These are phyloP conservation scores for Arthroderma sp. DNA, from an alignment of 2,329 filamentous ascomycete species.

Conservation along the genomic window DNA sequence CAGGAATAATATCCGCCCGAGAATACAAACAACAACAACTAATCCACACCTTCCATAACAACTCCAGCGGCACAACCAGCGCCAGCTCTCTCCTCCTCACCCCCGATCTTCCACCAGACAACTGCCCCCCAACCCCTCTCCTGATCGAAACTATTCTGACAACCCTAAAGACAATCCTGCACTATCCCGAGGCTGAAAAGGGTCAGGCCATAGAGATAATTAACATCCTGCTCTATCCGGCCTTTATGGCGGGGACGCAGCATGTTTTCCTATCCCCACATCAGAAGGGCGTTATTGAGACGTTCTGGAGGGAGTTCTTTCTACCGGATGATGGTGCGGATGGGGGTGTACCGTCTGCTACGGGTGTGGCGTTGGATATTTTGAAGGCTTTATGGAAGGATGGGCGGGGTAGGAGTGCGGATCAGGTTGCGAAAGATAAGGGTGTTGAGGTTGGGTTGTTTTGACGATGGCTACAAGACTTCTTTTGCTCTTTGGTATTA, in stretches of 20 bases:
- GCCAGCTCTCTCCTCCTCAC: not conserved
- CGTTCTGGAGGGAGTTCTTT: slow-evolving; percentile 6
- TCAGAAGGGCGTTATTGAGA: slow-evolving; percentile 4
- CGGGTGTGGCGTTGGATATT: slow-evolving; percentile 4
- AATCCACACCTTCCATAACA: not conserved
- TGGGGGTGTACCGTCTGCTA: slow-evolving; percentile 1
- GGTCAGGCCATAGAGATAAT: not conserved
- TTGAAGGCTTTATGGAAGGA: slow-evolving; percentile 6
- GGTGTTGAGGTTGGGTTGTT: slow-evolving; percentile 7
- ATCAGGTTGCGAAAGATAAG: slow-evolving; percentile 7
- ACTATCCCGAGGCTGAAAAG: not conserved
- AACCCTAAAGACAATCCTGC: slow-evolving; percentile 1
- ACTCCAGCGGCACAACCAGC: not conserved
- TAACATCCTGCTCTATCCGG: slow-evolving; percentile 8
- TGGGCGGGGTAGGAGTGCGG: slow-evolving; percentile 1
- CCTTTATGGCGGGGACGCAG: slow-evolving; percentile 7
- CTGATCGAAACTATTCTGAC: slow-evolving; percentile 1
- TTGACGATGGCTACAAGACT: not conserved
- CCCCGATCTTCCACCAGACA: not conserved
- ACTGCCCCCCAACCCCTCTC: not conserved
- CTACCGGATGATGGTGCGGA: not conserved
- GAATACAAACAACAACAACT: not conserved
- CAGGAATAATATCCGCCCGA: slow-evolving; percentile 6
- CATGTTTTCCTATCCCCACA: not conserved
- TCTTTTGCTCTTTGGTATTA: too few species aligned